These are phyloP conservation scores for Pezicula rhizophila DNA, from an alignment of 2,329 filamentous ascomycete genomes.

Conservation along the genomic window DNA sequence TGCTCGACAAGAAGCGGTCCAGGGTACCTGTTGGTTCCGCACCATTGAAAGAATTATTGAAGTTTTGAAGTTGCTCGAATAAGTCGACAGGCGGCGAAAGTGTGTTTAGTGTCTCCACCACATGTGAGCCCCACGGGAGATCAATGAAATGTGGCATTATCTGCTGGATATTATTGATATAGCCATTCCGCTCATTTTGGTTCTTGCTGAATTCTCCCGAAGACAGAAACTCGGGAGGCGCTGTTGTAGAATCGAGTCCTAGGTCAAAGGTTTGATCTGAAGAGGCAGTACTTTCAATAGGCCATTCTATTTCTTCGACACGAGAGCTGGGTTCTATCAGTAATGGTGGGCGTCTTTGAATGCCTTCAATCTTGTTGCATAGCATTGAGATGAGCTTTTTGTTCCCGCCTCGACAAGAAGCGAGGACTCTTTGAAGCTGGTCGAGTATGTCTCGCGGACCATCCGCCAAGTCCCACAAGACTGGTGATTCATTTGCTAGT, in stretches of 20 bases:
- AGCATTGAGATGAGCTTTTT: constrained; percentile 32
- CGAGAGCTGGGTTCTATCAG: constrained; percentile 5
- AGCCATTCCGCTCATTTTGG: not conserved
- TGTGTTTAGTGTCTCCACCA: not conserved
- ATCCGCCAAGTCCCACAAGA: constrained; percentile 14
- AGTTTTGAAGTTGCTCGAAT: not conserved
- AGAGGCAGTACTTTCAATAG: not conserved
- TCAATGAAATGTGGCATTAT: not conserved
- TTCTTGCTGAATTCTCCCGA: too few relatives aligned
- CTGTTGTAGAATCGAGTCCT: not conserved
- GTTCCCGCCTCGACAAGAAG: constrained; percentile 38
- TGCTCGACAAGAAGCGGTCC: not conserved
- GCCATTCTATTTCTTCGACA: constrained; percentile 2
- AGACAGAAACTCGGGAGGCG: not conserved
- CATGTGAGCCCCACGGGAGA: not conserved
- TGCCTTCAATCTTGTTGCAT: constrained; percentile 15
- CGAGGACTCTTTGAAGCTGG: constrained; percentile 34
- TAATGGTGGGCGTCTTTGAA: not conserved
- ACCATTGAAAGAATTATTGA: not conserved
- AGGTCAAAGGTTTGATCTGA: constrained; percentile 1
- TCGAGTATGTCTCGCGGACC: constrained; percentile 31
- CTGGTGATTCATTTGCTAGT: constrained; percentile 15
- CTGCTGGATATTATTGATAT: not conserved
- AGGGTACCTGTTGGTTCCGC: not conserved
- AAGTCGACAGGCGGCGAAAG: not conserved